A percentile compares a stretch with the other conserved stretches of the same genome.
phyloP scores from a whole-genome alignment of 257 asterid species.

The Solanum bulbocastanum region DNA sequence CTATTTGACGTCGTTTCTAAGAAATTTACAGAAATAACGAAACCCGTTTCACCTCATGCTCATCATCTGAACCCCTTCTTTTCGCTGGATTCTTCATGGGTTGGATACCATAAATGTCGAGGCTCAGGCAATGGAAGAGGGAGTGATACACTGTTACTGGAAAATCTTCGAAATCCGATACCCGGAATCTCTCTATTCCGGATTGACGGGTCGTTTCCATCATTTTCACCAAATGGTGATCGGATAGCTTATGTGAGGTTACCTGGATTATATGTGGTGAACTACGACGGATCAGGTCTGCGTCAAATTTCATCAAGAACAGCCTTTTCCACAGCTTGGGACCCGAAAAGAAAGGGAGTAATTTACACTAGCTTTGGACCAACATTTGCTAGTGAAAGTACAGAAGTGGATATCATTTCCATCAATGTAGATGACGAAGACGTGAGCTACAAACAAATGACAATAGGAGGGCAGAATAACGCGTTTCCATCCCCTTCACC shows the following conservation, averaged over 20 bases:
- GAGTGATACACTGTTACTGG: constrained; percentile 33
- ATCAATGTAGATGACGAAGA: constrained; percentile 59
- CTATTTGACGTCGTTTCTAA: constrained; percentile 37
- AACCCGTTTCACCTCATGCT: constrained; percentile 34
- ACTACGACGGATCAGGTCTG: constrained; percentile 65
- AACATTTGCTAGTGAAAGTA: constrained; percentile 53
- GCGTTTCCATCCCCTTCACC: constrained; percentile 94
- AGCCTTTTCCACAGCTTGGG: constrained; percentile 80
- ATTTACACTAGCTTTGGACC: constrained; percentile 79
- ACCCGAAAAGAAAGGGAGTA: constrained; percentile 68
- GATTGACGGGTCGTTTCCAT: constrained; percentile 74
- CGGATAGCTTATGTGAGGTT: constrained; percentile 54
- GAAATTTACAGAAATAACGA: constrained; percentile 38
- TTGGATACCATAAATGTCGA: constrained; percentile 74
- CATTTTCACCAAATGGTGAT: constrained; percentile 62
- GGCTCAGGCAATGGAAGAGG: constrained; percentile 27
- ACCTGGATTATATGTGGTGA: constrained; percentile 64
- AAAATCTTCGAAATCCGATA: constrained; percentile 43
- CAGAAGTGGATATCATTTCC: constrained; percentile 66
- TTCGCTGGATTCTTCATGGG: constrained; percentile 42
- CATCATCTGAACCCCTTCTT: constrained; percentile 79
- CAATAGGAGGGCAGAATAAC: constrained; percentile 56
- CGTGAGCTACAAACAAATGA: constrained; percentile 32
- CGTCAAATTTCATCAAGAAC: constrained; percentile 21
- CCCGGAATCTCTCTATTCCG: constrained; percentile 54